These are phyloP conservation scores for Podospora didyma DNA, from an alignment of 495 filamentous ascomycete genomes.

Conservation along the genomic window DNA sequence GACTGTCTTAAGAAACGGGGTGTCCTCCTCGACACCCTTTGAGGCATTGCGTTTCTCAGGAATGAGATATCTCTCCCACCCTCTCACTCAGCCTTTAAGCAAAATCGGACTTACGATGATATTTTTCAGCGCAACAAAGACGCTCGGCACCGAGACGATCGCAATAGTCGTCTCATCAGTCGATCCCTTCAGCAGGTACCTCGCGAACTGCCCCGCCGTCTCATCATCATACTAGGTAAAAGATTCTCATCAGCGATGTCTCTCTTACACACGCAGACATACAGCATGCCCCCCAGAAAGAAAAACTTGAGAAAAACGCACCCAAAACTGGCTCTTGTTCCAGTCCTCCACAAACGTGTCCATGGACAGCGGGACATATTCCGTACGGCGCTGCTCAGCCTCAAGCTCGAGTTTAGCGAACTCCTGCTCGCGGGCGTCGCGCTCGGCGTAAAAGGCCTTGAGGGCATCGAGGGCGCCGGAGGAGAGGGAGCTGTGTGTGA, in stretches of 20 bases:
- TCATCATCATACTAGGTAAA: conserved; percentile 60
- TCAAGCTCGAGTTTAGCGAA: conserved; percentile 58
- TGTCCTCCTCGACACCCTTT: too few relatives aligned
- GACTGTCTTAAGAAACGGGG: too few relatives aligned
- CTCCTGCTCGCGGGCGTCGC: conserved; percentile 54
- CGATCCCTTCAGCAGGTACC: conserved; percentile 56
- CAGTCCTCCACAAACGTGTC: conserved; percentile 74
- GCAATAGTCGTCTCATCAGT: conserved; percentile 53
- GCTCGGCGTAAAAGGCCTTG: conserved; percentile 64
- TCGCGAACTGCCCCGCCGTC: conserved; percentile 59
- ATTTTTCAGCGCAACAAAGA: conserved; percentile 71
- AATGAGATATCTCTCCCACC: too few relatives aligned
- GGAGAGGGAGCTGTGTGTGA: conserved; percentile 50
- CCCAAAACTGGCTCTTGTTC: conserved; percentile 80
- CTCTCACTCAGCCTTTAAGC: too few relatives aligned
- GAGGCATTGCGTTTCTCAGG: too few relatives aligned
- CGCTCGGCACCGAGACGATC: conserved; percentile 70
- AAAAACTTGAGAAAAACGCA: conserved; percentile 24
- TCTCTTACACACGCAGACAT: too few relatives aligned
- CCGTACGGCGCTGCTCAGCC: conserved; percentile 33
- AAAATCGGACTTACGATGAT: conserved; percentile 56
- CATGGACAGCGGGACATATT: conserved; percentile 51
- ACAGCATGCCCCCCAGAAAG: too few relatives aligned
- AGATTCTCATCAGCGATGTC: not conserved
- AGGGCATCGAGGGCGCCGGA: conserved; percentile 58